Evolutionary conservation across 331 rosid species (phyloP).

Genomic region (Malus hybrid): DNA sequence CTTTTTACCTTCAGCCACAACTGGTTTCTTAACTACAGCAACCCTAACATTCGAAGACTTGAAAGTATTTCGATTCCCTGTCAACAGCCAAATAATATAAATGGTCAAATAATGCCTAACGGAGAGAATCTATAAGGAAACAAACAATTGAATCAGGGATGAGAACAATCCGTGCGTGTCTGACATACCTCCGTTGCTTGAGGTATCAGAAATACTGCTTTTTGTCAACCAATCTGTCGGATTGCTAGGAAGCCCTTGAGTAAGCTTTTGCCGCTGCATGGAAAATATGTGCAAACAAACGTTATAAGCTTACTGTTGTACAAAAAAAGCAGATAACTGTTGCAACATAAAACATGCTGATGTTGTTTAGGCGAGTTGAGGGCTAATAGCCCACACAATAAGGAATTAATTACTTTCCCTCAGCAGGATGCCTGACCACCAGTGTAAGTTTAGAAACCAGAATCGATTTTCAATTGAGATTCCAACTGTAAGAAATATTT

Average conservation of each 20-base stretch:
- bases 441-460: not conserved
- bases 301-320: not conserved
- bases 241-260: slow-evolving; percentile 29
- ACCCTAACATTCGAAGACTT: slow-evolving; percentile 39
- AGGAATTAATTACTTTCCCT: not conserved
- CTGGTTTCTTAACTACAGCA: slow-evolving; percentile 44
- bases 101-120: not conserved
- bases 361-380: too few species aligned
- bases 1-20: not conserved
- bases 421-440: not conserved
- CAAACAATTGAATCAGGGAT: not conserved
- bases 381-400: too few species aligned
- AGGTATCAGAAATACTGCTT: slow-evolving; percentile 23
- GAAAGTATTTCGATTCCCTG: slow-evolving; percentile 33
- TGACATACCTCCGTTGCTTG: slow-evolving; percentile 29
- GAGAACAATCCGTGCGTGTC: not conserved
- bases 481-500: not conserved
- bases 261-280: slow-evolving; percentile 47
- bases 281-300: slow-evolving; percentile 5
- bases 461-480: not conserved
- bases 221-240: slow-evolving; percentile 45
- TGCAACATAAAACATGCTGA: not conserved
- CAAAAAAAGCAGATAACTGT: not conserved
- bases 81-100: slow-evolving; percentile 14
- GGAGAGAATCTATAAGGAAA: not conserved